Evolutionary conservation across 805 yeast species (phyloP).

Genomic region (Starmerella asiatica): DNA sequence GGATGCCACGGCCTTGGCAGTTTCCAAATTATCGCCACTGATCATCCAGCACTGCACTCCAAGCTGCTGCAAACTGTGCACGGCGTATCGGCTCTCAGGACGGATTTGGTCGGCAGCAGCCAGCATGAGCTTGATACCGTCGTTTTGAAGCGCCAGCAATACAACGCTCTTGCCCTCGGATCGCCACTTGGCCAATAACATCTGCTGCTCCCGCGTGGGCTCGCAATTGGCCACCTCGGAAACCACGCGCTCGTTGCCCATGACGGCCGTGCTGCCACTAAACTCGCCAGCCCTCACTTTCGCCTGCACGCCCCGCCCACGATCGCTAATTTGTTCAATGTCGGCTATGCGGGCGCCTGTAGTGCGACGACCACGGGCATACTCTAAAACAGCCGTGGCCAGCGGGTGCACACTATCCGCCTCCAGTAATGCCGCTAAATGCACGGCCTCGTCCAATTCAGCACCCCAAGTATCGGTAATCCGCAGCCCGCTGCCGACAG

Average conservation of each 20-base stretch:
- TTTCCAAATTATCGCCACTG: conserved; percentile 55
- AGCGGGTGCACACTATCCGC: conserved; percentile 55
- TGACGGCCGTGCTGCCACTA: conserved; percentile 20
- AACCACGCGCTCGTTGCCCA: conserved; percentile 52
- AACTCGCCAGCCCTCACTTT: conserved; percentile 11
- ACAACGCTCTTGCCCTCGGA: conserved; percentile 50
- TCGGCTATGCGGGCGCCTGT: conserved; percentile 11
- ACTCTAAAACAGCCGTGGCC: conserved; percentile 42
- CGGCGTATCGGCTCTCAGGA: conserved; percentile 43
- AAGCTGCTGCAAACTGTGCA: conserved; percentile 30
- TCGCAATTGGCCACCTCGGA: conserved; percentile 35
- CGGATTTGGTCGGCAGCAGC: conserved; percentile 42
- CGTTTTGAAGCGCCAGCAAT: conserved; percentile 33
- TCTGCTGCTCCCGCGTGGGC: conserved; percentile 26
- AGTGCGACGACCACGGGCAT: conserved; percentile 22
- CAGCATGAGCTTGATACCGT: conserved; percentile 30
- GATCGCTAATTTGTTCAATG: conserved; percentile 11
- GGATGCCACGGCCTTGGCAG: conserved; percentile 54
- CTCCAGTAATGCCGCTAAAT: conserved; percentile 37
- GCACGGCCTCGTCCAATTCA: conserved; percentile 28
- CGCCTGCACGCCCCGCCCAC: conserved; percentile 20
- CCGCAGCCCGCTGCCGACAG: conserved; percentile 45
- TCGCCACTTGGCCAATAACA: conserved; percentile 41
- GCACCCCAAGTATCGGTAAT: conserved; percentile 37
- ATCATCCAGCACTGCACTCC: conserved; percentile 59